Base-by-base conservation (phyloP, 2,329 filamentous ascomycete genomes). In the Aspergillus nomiae region DNA sequence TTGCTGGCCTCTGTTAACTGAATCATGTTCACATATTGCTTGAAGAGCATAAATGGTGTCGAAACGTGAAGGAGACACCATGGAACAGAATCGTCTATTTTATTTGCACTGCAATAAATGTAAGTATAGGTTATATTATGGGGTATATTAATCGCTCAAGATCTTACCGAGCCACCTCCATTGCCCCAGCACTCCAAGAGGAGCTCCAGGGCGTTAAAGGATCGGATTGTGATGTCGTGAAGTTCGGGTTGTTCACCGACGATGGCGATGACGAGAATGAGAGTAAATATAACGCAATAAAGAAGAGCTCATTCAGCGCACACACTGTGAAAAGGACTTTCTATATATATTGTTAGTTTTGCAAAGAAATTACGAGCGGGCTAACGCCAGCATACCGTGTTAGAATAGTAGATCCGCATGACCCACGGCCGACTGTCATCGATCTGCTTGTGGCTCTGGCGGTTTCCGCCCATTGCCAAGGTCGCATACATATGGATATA, bases 261-360 rank as follows among this genome's bases (percentile, higher is more conserved):
- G 91, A 90, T 2, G 94, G 93, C 3, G 93, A 93, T 60, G 91
- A 95, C 62, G 91, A 94, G 84, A 98, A 97, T 73, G 92, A 96
- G 63, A 97, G 90, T 60, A 97, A 90, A 82, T 97, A 97, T 65
- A 97, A 87, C 32, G 92, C 92, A 75, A 98, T 96, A 84, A 97
- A 97, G 85, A 96, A 97, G 67, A 93, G 82, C 80, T 97, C 94
- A 78, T 97, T 97, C 70, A 95, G 80, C 61, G 87, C 84, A 83
- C 94, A 97, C 78, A 92, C 90, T 63, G 90, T 78, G 82, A 97
- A 97, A 48, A 97, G 85, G 56, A 97, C 92, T 63, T 84, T 90
- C 93, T 96, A 36, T 68, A 30, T 3, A 32, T 19, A 30, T 34
- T 54, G 21, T n/a, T 26, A 43, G 10, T 50, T 36, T n/a, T n/a